Conservation (phyloP, 2,329 filamentous ascomycete species). For the Alternaria postmessia region DNA sequence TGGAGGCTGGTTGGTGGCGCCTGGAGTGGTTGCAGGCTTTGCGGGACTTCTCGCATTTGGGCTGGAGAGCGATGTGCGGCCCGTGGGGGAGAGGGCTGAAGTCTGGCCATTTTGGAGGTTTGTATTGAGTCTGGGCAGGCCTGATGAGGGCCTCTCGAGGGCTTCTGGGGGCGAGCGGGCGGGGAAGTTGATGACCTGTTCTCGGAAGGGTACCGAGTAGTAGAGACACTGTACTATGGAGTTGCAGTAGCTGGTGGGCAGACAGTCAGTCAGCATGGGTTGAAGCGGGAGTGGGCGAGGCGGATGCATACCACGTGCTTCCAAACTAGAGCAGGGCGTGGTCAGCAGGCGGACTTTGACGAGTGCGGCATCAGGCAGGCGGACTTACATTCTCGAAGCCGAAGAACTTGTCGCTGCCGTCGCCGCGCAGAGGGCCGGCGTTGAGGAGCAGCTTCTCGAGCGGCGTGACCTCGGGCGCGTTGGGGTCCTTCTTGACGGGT, state of each 20-base stretch:
- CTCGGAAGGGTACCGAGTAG: constrained; percentile 92
- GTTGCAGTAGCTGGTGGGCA: constrained; percentile 82
- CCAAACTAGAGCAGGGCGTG: constrained; percentile 72
- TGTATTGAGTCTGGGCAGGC: constrained; percentile 51
- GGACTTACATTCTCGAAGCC: constrained; percentile 92
- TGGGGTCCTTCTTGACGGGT: constrained; percentile 67
- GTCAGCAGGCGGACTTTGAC: constrained; percentile 32
- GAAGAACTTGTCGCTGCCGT: constrained; percentile 98
- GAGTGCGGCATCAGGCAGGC: constrained; percentile 9
- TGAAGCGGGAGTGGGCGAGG: constrained; percentile 8
- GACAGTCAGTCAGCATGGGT: constrained; percentile 26
- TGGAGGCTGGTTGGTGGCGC: constrained; percentile 63
- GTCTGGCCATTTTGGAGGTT: constrained; percentile 48
- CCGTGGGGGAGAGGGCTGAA: constrained; percentile 64
- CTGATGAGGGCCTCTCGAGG: constrained; percentile 64
- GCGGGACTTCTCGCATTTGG: constrained; percentile 44
- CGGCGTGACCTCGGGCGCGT: constrained; percentile 64
- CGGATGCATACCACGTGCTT: constrained; percentile 82
- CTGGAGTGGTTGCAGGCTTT: constrained; percentile 53
- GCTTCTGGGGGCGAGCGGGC: constrained; percentile 73
- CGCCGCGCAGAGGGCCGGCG: constrained; percentile 79
- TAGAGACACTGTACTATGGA: constrained; percentile 97
- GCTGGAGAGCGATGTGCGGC: constrained; percentile 52
- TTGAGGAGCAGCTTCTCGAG: constrained; percentile 83
- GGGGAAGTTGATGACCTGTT: constrained; percentile 93